phyloP scores from a whole-genome alignment of 2,329 filamentous ascomycete species.

The Geosmithia morbida region DNA sequence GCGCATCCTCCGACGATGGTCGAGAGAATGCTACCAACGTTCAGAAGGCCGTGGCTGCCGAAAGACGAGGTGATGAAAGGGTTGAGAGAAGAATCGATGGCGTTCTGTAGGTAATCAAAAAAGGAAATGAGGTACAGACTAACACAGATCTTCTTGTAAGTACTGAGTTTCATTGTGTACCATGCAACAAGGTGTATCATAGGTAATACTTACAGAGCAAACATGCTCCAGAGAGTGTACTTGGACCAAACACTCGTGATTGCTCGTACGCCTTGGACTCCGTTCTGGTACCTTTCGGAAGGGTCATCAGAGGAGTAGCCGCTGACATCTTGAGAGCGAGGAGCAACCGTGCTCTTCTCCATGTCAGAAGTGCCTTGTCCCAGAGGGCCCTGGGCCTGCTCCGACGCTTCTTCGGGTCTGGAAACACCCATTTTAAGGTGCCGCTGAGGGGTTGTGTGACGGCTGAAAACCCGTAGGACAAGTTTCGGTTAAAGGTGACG shows the following conservation, averaged over 20 bases:
- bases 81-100: conserved; percentile 31
- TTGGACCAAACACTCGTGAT: conserved; percentile 23
- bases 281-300: conserved; percentile 11
- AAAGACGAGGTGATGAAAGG: conserved; percentile 56
- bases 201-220: conserved; percentile 18
- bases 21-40: conserved; percentile 49
- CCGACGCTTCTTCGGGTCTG: neutral
- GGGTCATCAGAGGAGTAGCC: neutral
- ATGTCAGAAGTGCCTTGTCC: neutral
- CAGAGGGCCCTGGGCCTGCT: neutral
- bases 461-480: neutral
- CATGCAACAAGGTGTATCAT: neutral
- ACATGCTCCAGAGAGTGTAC: conserved; percentile 21
- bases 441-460: neutral
- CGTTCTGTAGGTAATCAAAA: conserved; percentile 18
- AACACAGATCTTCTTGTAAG: neutral
- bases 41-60: conserved; percentile 47
- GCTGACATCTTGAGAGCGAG: neutral
- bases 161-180: neutral
- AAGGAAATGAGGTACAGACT: conserved; percentile 25
- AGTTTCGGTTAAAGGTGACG: neutral
- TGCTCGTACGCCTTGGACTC: conserved; percentile 22
- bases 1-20: conserved; percentile 20
- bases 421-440: neutral
- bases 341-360: neutral